Conservation (phyloP, 257 asterid genomes). For the Capsicum chinense region DNA sequence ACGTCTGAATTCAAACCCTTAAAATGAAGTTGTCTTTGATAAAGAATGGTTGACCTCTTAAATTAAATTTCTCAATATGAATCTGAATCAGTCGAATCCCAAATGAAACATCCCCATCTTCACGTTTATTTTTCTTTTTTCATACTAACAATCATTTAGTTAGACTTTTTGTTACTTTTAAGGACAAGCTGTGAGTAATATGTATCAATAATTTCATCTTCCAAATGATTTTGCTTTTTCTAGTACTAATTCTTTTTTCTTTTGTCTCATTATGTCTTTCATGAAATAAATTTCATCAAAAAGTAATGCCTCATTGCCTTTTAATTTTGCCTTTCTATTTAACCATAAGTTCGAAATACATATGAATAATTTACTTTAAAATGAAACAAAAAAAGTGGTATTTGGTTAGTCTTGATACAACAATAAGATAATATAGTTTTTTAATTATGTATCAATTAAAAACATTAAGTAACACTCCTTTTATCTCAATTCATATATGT, state of each 20-base stretch:
- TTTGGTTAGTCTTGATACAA: neutral
- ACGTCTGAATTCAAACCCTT: neutral
- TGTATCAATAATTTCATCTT: slow-evolving; percentile 17
- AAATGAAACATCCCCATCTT: neutral
- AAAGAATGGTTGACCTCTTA: neutral
- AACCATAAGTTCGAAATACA: neutral
- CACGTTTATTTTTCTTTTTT: neutral
- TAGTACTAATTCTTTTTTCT: slow-evolving; percentile 8
- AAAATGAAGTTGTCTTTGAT: neutral
- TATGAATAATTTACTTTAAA: neutral
- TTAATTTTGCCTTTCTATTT: neutral
- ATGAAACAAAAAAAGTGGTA: neutral
- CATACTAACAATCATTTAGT: neutral
- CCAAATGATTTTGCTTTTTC: slow-evolving; percentile 16
- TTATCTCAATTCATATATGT: neutral
- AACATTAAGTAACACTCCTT: neutral
- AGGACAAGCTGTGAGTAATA: slow-evolving; percentile 17
- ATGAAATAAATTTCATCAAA: slow-evolving; percentile 7
- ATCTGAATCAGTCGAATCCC: neutral
- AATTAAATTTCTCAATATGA: no score
- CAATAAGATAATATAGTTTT: neutral
- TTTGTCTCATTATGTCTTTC: slow-evolving; percentile 24
- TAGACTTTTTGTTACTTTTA: slow-evolving; percentile 18
- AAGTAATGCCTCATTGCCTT: neutral
- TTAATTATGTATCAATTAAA: neutral